Base-by-base conservation (phyloP, 352 stramenopile genomes). In the Phytophthora palmivora region DNA sequence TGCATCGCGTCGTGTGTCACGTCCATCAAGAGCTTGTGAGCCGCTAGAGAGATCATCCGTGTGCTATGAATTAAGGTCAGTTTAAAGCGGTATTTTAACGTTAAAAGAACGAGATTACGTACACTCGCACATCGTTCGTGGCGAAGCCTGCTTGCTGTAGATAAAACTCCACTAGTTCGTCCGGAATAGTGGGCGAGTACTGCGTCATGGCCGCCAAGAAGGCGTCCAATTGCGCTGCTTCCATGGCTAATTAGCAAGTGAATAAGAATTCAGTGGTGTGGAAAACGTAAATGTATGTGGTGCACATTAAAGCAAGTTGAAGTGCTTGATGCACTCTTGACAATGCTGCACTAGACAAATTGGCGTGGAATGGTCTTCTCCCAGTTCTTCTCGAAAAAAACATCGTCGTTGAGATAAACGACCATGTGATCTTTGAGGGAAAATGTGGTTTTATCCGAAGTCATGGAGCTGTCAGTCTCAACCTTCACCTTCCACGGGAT, bases 1-100 rank as follows among this genome's bases (percentile, higher is more conserved):
- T 92, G 82, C 80, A 92, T 87, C 11, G 85, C 72, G 55, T 94
- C 85, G 47, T 92, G 85, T 1, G 76, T 78, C 18, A 92, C 85
- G 57, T 94, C 85, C 44, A 92, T 56, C 26, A 94, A 55, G n/a
- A 94, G 86, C 57, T 94, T 92, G 70, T 94, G 85, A 1, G 82
- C 83, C 2, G 70, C 83, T 16, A 94, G 67, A 19, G 79, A 82
- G 28, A 94, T 72, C 58, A 92, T 65, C 0, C 83, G 76, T 34
- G 87, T 74, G 36, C 85, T 94, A 49, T 2, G 6, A 42, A 55
- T 56, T 58, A 52, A 2, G 16, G 49, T 36, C 9, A 61, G 15
- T 55, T 58, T 44, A 39, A 48, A 9, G 2, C 9, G 3, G 3
- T 12, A n/a, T 34, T 53, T 56, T 34, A 41, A 8, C 10, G 12